Base-by-base conservation (phyloP, 768 basidiomycete genomes). In the Neoboletus magnificus region DNA sequence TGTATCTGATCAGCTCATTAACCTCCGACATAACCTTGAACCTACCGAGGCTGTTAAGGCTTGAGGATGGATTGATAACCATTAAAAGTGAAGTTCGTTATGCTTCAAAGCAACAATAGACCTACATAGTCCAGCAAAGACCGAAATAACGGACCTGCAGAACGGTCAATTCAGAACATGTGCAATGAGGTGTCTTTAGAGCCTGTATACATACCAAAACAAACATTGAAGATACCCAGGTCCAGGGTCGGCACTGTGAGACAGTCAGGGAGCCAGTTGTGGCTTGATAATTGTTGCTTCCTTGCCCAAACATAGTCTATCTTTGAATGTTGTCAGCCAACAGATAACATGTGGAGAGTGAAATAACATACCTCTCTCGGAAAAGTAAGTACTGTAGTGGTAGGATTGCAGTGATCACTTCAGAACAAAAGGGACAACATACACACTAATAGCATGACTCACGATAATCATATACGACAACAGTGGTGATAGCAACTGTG, bases 221-320 rank as follows among this genome's bases (percentile, higher is more conserved):
- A 30, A 53, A 62, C 1, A 62, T 18, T 1, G 15, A 32, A 7
- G 61, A 62, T 23, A 62, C 52, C 52, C 56, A 44, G 30, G 56
- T 48, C 61, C 61, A 62, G 1, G 32, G 20, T 39, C 8, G 44
- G 5, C 30, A 13, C 60, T 62, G 20, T 30, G 1, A 1, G 0
- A 15, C 3, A 10, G 9, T 54, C 10, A 54, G 18, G 1, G 9
- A n/a, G 15, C 8, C 2, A 0, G 12, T n/a, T 4, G 5, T 2
- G 8, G 20, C n/a, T 18, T 9, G 1, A 18, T 32, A 8, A 15
- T 13, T 11, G 11, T 7, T 49, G 12, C 5, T 36, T 25, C 36
- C 60, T 37, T 1, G 63, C 62, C 62, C 62, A 64, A 22, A 63
- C 33, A 44, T 60, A 64, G 1, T 60, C 50, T 50, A 63, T 13